Base-by-base conservation (phyloP, 805 yeast genomes). In the Saccharomycopsis fibuligera region DNA sequence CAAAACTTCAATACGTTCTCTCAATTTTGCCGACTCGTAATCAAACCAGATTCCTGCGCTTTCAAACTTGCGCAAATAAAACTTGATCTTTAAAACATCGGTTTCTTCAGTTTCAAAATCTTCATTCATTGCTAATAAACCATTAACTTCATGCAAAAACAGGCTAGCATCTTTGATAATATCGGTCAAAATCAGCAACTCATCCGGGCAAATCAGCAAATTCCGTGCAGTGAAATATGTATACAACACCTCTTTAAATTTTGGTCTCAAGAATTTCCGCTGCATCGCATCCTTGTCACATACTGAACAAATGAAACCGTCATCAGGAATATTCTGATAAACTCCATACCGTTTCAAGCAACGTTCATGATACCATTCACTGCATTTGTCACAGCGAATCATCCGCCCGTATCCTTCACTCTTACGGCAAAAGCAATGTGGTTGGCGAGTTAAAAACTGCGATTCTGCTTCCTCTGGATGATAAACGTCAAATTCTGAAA, bases 371-470 rank as follows among this genome's bases (percentile, higher is more conserved):
- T 76, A 83, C 89, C 89, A 82, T 57, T 82, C 87, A 46, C 73
- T 68, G 61, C 91, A 84, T 16, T 61, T 63, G 54, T 82, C 89
- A 64, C 90, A 83, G 50, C 77, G 83, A 40, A 81, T 76, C 86
- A 82, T 82, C 0, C 75, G 72, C 5, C 57, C 53, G 61, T 85
- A 74, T 56, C 72, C 62, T 56, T 82, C 90, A 22, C 63, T 62
- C 42, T 73, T 75, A 41, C 88, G 70, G 61, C 91, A 83, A 48
- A 79, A 65, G 58, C 90, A 83, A 58, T 77, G 19, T 4, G 27
- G 25, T 9, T 2, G 25, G 19, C 31, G 31, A 10, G n/a, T 3
- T 22, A 24, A 12, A 22, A 39, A n/a, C n/a, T n/a, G n/a, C 27
- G 14, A 39, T 10, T 21, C 41, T 17, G 51, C 30, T 22, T 49